Conservation (phyloP, 345 rosid species). For the Eucalyptus brandiana region DNA sequence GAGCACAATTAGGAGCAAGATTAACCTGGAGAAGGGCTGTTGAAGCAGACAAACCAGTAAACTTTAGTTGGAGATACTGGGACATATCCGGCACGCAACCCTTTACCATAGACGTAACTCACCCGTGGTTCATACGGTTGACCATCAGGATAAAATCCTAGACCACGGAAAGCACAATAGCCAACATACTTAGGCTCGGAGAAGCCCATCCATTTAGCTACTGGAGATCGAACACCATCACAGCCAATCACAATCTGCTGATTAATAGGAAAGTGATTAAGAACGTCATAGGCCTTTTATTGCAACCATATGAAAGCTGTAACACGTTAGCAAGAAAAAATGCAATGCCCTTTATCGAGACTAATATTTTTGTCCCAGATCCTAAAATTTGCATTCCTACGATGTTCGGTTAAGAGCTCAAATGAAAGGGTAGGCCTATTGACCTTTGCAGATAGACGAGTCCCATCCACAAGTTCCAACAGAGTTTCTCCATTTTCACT, state of each 20-base stretch:
- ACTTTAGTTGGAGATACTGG: slow-evolving; percentile 74
- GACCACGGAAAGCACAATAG: slow-evolving; percentile 70
- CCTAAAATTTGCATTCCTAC: background rate
- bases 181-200: slow-evolving; percentile 75
- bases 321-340: background rate
- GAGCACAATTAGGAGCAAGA: background rate
- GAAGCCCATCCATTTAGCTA: slow-evolving; percentile 90
- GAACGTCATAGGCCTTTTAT: background rate
- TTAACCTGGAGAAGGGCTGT: slow-evolving; percentile 69
- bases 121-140: slow-evolving; percentile 63
- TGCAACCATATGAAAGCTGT: background rate
- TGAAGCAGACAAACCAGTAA: slow-evolving; percentile 93
- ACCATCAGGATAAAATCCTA: slow-evolving; percentile 52
- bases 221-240: slow-evolving; percentile 68
- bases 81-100: slow-evolving; percentile 76
- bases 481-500: slow-evolving; percentile 30
- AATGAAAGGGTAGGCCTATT: background rate
- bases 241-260: slow-evolving; percentile 82
- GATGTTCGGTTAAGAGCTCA: background rate
- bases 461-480: slow-evolving; percentile 57
- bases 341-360: background rate
- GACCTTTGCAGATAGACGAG: slow-evolving; percentile 53
- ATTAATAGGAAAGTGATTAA: background rate
- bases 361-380: background rate
- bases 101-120: slow-evolving; percentile 70